A percentile compares a stretch with the other conserved stretches of the same genome.
Conservation (phyloP, 1,284 basidiomycete species). For the Leccinum subspadiceum region DNA sequence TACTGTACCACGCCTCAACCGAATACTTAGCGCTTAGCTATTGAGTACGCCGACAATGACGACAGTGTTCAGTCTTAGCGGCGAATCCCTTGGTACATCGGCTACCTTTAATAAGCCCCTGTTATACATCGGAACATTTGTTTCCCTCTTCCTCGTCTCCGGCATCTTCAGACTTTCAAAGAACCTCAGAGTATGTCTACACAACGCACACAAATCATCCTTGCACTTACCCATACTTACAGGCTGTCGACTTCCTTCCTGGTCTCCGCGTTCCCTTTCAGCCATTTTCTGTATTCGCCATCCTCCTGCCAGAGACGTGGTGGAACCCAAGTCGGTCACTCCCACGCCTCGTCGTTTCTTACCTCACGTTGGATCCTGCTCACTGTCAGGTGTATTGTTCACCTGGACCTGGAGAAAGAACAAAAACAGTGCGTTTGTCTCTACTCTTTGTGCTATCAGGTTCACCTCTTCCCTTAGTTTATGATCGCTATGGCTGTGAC, state of each 20-base stretch:
- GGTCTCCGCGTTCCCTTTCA: constrained; percentile 40
- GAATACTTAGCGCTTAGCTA: background rate
- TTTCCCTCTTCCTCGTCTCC: constrained; percentile 11
- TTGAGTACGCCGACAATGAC: too few relatives aligned
- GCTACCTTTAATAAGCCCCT: background rate
- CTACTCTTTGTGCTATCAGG: background rate
- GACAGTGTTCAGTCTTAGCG: background rate
- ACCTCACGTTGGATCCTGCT: background rate
- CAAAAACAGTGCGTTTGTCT: constrained; percentile 22
- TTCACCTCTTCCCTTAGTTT: constrained; percentile 33
- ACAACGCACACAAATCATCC: background rate
- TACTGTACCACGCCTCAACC: background rate
- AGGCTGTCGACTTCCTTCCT: constrained; percentile 39
- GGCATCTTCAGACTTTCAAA: constrained; percentile 13
- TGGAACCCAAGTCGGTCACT: constrained; percentile 42
- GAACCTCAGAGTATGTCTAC: constrained; percentile 15
- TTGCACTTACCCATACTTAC: background rate
- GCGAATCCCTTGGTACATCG: background rate
- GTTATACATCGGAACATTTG: background rate
- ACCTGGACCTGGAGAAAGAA: constrained; percentile 39
- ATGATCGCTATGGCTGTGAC: constrained; percentile 37
- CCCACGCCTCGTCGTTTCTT: background rate
- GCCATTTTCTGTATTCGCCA: constrained; percentile 34
- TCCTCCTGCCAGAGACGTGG: constrained; percentile 39
- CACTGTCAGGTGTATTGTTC: constrained; percentile 25